Base-by-base conservation (phyloP, 805 yeast species). In the Kluyveromyces siamensis region DNA sequence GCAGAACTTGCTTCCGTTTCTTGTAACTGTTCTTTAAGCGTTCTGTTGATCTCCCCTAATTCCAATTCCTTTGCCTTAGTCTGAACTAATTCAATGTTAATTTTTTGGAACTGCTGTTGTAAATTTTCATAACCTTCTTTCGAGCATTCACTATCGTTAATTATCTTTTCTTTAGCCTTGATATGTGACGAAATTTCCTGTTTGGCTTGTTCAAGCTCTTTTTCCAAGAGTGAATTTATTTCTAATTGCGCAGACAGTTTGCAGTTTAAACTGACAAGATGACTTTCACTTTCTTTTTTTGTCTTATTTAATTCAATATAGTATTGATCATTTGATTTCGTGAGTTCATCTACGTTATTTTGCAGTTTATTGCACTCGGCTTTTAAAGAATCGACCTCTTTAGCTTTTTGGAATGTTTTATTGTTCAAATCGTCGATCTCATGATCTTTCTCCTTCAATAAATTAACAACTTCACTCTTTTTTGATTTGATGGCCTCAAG, bases 231-330 rank as follows among this genome's bases (percentile, higher is more conserved):
- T 21, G 61, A 60, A 37, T 62, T 53, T 3, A 70, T 59, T 25
- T 68, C 70, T 17, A 55, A 55, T 51, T 70, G 73, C 1, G 71
- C 63, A 18, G 63, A 57, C 17, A 71, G 40, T 51, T 70, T 68
- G 41, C 65, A 61, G 21, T 71, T 70, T 42, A 58, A 66, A n/a
- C 39, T 43, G 9, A 27, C 36, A 2, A 43, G 7, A 16, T 17
- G 17, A n/a, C 6, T 16, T 21, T 35, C 27, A 33, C 19, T 33
- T 17, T 33, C 39, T 21, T 43, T 33, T 14, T 41, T 21, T 2
- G 8, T 13, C 6, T 17, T 25, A 27, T 30, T 27, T 13, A 27
- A 21, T n/a, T 41, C 44, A 25, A 13, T n/a, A 8, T 16, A 11
- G 14, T 19, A 43, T 14, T 18, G 14, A 2, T 43, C 45, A 11